A percentile compares a stretch with the other conserved stretches of the same genome.
These are phyloP conservation scores for Solanum chilense DNA, from an alignment of 257 asterid species.

Conservation along the genomic window DNA sequence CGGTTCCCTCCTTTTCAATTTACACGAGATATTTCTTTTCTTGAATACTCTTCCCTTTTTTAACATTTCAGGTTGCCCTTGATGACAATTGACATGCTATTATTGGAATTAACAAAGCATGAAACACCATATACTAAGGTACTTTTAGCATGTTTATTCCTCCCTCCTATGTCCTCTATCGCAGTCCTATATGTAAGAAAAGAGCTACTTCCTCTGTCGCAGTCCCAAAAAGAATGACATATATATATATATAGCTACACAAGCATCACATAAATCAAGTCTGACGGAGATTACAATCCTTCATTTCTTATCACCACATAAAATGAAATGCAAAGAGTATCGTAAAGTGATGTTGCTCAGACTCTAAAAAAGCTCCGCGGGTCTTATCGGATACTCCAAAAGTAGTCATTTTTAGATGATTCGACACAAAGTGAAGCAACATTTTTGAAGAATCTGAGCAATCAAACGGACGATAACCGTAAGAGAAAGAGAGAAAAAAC, in stretches of 20 bases:
- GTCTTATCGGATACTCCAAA: neutral
- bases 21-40: neutral
- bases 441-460: neutral
- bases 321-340: neutral
- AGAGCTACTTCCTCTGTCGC: neutral
- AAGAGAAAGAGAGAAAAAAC: slow-evolving; percentile 11
- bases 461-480: neutral
- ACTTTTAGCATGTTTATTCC: neutral
- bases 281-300: accelerated
- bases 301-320: neutral
- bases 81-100: neutral
- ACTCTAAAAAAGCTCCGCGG: neutral
- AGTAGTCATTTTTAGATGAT: neutral
- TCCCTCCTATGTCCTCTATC: neutral
- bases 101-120: neutral
- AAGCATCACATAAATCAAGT: neutral
- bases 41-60: neutral
- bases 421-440: neutral
- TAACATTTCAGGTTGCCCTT: neutral
- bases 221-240: neutral
- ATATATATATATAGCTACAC: neutral
- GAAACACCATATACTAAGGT: neutral
- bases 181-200: neutral
- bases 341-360: neutral
- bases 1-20: neutral